phyloP scores from a whole-genome alignment of 2,329 filamentous ascomycete genomes.

The Hawksworthiomyces lignivorus region DNA sequence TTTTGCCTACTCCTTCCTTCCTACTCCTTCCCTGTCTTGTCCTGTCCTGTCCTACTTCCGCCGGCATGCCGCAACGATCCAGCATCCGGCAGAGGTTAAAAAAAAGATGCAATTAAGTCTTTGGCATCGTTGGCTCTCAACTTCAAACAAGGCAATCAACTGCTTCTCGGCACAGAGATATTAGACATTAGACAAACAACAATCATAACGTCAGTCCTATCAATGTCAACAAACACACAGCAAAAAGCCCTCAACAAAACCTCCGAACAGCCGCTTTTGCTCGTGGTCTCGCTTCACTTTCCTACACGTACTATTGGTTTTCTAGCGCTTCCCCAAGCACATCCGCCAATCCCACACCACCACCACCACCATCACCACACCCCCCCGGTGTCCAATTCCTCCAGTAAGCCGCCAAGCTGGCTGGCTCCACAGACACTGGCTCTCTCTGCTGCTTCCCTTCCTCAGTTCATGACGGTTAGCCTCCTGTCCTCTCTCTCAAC shows the following conservation, averaged over 20 bases:
- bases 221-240: conserved; percentile 1
- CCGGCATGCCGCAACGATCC: too few species aligned
- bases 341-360: background rate
- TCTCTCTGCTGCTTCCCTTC: too few species aligned
- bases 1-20: too few species aligned
- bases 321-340: background rate
- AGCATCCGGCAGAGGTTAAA: too few species aligned
- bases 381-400: background rate
- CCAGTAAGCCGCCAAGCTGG: background rate
- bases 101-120: too few species aligned
- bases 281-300: too few species aligned
- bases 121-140: too few species aligned
- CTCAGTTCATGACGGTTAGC: too few species aligned
- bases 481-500: background rate
- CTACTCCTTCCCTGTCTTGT: too few species aligned
- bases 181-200: background rate
- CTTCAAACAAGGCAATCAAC: too few species aligned
- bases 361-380: background rate
- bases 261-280: too few species aligned
- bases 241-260: background rate
- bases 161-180: background rate
- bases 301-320: conserved; percentile 1
- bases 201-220: background rate
- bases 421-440: conserved; percentile 5
- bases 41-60: too few species aligned